Evolutionary conservation across 1,139 yeast species (phyloP).

Genomic region (Williopsis jadinii): DNA sequence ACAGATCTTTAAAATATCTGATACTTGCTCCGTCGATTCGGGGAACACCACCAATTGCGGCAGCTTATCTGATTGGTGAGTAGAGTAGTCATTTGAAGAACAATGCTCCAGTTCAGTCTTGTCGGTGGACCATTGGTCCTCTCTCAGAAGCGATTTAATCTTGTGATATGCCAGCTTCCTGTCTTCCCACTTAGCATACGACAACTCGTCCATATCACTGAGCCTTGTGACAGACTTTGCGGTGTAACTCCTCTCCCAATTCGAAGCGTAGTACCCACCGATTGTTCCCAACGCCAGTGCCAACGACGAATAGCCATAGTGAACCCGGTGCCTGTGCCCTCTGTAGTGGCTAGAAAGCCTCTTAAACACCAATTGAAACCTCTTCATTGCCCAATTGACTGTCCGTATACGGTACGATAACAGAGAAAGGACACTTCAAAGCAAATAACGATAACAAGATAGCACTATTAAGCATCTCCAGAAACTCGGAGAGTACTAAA

Average conservation of each 20-base stretch:
- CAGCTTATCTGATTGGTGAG: conserved; percentile 30
- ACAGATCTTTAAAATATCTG: conserved; percentile 51
- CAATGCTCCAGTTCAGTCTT: conserved; percentile 26
- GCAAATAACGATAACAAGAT: no score
- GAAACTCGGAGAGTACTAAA: no score
- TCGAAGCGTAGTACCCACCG: no score
- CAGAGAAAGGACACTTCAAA: no score
- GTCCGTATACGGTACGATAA: no score
- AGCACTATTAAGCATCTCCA: no score
- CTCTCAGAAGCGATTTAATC: conserved; percentile 32
- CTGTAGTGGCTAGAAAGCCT: no score
- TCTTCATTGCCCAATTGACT: no score
- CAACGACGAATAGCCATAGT: no score
- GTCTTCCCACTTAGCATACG: conserved; percentile 24
- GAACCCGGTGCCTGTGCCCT: no score
- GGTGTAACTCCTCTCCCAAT: neutral
- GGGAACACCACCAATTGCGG: conserved; percentile 64
- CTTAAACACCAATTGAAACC: no score
- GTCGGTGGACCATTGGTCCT: conserved; percentile 27
- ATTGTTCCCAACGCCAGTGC: no score
- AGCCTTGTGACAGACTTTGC: conserved; percentile 17
- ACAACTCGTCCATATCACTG: conserved; percentile 23
- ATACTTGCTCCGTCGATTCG: conserved; percentile 54
- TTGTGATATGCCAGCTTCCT: conserved; percentile 35
- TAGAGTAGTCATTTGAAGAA: conserved; percentile 17